phyloP scores from a whole-genome alignment of 805 yeast genomes.

The Candida ipomoeae region DNA sequence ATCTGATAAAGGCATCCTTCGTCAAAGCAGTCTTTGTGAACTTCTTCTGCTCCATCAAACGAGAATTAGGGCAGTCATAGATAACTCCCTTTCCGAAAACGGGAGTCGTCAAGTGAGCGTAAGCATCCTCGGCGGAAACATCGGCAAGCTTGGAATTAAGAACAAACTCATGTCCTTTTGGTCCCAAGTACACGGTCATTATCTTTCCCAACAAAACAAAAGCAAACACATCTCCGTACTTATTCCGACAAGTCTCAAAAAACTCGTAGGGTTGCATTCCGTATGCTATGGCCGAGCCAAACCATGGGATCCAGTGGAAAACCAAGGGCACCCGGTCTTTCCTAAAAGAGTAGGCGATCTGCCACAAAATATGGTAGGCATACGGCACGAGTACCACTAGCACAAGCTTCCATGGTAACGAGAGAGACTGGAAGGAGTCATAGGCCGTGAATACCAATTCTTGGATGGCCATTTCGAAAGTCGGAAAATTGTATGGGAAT shows the following conservation, averaged over 20 bases:
- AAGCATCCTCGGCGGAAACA: constrained; percentile 95
- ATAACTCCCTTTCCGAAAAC: constrained; percentile 97
- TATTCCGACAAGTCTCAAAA: constrained; percentile 69
- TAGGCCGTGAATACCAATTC: constrained; percentile 11
- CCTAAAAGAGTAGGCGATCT: constrained; percentile 63
- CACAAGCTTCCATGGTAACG: constrained; percentile 25
- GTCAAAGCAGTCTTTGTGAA: constrained; percentile 89
- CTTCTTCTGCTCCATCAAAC: constrained; percentile 97
- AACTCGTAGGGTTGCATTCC: constrained; percentile 94
- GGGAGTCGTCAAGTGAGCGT: constrained; percentile 96
- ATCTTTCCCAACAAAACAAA: constrained; percentile 84
- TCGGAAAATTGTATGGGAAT: background rate
- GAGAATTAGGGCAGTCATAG: constrained; percentile 90
- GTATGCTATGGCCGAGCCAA: constrained; percentile 83
- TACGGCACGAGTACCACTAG: constrained; percentile 51
- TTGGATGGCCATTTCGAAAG: constrained; percentile 12
- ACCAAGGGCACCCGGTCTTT: constrained; percentile 86
- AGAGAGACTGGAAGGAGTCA: constrained; percentile 23
- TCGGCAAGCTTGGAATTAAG: constrained; percentile 85
- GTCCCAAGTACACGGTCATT: constrained; percentile 95
- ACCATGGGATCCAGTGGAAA: constrained; percentile 91
- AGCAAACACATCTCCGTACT: constrained; percentile 91
- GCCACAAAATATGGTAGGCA: constrained; percentile 62
- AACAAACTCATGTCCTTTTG: constrained; percentile 95
- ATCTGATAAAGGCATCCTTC: constrained; percentile 72